Evolutionary conservation across 495 filamentous ascomycete genomes (phyloP).

Genomic region (Penicillium lagena): DNA sequence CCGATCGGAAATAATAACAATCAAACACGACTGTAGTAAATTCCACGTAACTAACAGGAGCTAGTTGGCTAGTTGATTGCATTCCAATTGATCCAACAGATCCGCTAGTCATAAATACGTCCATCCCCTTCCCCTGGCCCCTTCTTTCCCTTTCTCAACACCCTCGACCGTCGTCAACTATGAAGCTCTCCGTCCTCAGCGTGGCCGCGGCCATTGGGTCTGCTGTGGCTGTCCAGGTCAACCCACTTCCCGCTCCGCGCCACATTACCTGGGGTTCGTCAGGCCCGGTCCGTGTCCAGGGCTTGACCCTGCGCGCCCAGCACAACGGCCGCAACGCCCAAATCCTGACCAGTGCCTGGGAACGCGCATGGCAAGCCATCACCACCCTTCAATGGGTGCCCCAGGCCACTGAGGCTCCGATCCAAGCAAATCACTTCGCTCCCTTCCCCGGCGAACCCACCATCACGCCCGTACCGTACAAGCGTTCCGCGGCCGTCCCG

Average conservation of each 20-base stretch:
- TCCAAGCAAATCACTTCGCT: slow-evolving; percentile 26
- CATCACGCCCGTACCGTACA: slow-evolving; percentile 6
- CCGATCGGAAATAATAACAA: too few species aligned
- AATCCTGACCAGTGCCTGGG: slow-evolving; percentile 36
- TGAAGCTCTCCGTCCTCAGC: slow-evolving; percentile 26
- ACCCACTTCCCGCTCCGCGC: slow-evolving; percentile 48
- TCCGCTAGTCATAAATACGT: not conserved
- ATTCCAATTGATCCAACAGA: not conserved
- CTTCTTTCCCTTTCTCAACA: slow-evolving; percentile 28
- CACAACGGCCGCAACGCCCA: slow-evolving; percentile 16
- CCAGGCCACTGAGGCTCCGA: slow-evolving; percentile 42
- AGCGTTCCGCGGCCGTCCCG: slow-evolving; percentile 25
- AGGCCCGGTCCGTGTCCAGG: slow-evolving; percentile 36
- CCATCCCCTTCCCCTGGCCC: not conserved
- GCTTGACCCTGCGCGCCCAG: slow-evolving; percentile 16
- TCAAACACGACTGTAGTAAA: too few species aligned
- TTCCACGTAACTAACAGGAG: too few species aligned
- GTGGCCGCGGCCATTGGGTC: slow-evolving; percentile 20
- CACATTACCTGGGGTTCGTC: slow-evolving; percentile 48
- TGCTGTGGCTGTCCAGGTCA: slow-evolving; percentile 41
- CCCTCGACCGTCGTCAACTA: slow-evolving; percentile 7
- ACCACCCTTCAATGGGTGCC: slow-evolving; percentile 45
- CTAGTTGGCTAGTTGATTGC: not conserved
- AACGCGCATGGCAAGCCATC: slow-evolving; percentile 42
- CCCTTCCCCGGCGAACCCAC: slow-evolving; percentile 38